phyloP scores from a whole-genome alignment of 495 filamentous ascomycete species.

The Penicillium roqueforti region DNA sequence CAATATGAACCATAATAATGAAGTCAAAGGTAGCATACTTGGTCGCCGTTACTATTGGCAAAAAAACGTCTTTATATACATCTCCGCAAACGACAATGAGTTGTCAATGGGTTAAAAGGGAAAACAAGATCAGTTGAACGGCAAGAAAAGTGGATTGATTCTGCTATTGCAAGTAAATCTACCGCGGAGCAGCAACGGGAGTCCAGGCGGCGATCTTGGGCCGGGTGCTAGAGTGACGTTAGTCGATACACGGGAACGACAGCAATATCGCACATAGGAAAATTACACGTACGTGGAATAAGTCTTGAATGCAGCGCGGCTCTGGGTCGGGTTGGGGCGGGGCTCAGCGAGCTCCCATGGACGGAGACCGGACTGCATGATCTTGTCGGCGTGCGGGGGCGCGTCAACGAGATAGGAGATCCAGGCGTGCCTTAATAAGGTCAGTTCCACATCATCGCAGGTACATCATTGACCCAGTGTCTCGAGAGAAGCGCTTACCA shows the following conservation, averaged over 20 bases:
- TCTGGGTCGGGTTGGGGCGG: slow-evolving; percentile 66
- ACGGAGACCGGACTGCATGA: slow-evolving; percentile 60
- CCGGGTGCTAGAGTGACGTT: slow-evolving; percentile 25
- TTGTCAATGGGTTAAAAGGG: slow-evolving; percentile 12
- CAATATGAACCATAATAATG: too few relatives aligned
- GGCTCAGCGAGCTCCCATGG: slow-evolving; percentile 75
- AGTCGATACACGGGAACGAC: neutral
- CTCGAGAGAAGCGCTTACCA: slow-evolving; percentile 52
- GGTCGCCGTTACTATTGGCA: too few relatives aligned
- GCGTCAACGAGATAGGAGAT: slow-evolving; percentile 90
- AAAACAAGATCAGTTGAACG: slow-evolving; percentile 12
- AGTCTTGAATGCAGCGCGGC: slow-evolving; percentile 77
- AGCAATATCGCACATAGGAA: neutral
- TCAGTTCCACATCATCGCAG: neutral
- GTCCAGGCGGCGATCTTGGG: slow-evolving; percentile 45
- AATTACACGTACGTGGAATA: slow-evolving; percentile 80
- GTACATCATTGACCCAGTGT: neutral
- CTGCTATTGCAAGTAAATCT: slow-evolving; percentile 23
- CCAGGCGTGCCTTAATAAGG: slow-evolving; percentile 77
- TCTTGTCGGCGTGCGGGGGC: slow-evolving; percentile 70
- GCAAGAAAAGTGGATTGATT: slow-evolving; percentile 20
- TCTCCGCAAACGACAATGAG: slow-evolving; percentile 13
- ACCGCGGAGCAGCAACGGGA: slow-evolving; percentile 44
- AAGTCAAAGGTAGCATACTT: too few relatives aligned
- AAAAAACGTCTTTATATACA: slow-evolving; percentile 46